Percentiles rank a stretch among this genome's conserved stretches.
These are phyloP conservation scores for Begonia peltatifolia DNA, from an alignment of 306 rosid genomes.

Conservation along the genomic window DNA sequence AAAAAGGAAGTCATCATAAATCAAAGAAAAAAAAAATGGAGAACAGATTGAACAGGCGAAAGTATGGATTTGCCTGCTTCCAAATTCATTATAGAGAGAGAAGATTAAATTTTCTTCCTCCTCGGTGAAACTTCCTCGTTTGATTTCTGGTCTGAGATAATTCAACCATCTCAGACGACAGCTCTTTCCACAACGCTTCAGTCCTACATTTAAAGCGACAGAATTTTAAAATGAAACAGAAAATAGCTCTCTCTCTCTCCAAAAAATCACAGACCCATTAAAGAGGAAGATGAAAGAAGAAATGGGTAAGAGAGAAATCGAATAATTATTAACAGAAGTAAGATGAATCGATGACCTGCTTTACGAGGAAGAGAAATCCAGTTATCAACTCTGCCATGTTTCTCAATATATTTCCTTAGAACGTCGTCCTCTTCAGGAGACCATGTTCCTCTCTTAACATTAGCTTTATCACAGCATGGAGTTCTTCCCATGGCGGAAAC, in stretches of 20 bases:
- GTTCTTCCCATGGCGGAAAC: slow-evolving; percentile 55
- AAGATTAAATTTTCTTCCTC: slow-evolving; percentile 27
- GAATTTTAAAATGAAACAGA: not conserved
- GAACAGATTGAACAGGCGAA: not conserved
- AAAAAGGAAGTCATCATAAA: not conserved
- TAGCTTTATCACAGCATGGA: slow-evolving; percentile 67
- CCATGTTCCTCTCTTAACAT: slow-evolving; percentile 75
- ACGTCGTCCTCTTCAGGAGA: slow-evolving; percentile 66
- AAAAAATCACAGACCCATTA: too few species aligned
- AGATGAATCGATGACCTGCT: slow-evolving; percentile 32
- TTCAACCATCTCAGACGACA: slow-evolving; percentile 45
- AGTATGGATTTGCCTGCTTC: slow-evolving; percentile 28
- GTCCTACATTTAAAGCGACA: slow-evolving; percentile 8
- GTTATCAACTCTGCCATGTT: slow-evolving; percentile 34
- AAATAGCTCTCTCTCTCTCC: not conserved
- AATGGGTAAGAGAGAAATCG: not conserved
- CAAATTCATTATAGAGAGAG: slow-evolving; percentile 14
- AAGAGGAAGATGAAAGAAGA: not conserved
- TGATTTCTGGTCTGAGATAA: slow-evolving; percentile 33
- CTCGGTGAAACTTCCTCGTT: slow-evolving; percentile 32
- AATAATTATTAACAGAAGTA: not conserved
- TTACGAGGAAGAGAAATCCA: slow-evolving; percentile 53
- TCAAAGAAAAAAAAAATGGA: not conserved
- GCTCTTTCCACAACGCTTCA: slow-evolving; percentile 40
- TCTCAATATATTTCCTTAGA: slow-evolving; percentile 35